These are phyloP conservation scores for Trametes polyzona DNA, from an alignment of 1,284 basidiomycete species.

Conservation along the genomic window DNA sequence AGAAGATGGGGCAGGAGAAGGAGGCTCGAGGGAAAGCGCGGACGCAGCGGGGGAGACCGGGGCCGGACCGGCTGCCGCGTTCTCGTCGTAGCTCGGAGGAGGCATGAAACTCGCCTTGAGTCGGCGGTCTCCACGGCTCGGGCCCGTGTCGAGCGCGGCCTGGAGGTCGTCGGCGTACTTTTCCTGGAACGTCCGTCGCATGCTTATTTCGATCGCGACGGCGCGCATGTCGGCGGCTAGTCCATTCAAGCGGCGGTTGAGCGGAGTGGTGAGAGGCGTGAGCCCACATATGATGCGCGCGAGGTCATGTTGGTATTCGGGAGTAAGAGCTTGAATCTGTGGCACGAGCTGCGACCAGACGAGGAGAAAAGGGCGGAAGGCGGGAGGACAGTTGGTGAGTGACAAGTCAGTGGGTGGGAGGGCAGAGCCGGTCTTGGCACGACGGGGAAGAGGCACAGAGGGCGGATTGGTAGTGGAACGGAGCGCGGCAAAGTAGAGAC, in stretches of 20 bases:
- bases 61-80: background rate
- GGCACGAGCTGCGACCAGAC: constrained; percentile 75
- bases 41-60: constrained; percentile 26
- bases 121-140: constrained; percentile 29
- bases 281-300: constrained; percentile 77
- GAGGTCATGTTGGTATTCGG: constrained; percentile 77
- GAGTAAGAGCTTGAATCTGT: constrained; percentile 60
- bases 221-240: constrained; percentile 77
- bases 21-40: constrained; percentile 21
- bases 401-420: constrained; percentile 51
- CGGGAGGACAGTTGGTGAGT: constrained; percentile 55
- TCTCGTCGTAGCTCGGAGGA: constrained; percentile 65
- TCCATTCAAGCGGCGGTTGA: constrained; percentile 49
- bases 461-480: constrained; percentile 65
- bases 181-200: constrained; percentile 80
- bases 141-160: constrained; percentile 70
- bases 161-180: constrained; percentile 74
- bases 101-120: constrained; percentile 70
- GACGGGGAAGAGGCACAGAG: constrained; percentile 59
- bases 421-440: constrained; percentile 32
- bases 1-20: constrained; percentile 7
- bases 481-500: constrained; percentile 71
- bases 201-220: constrained; percentile 80
- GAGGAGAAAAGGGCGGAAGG: constrained; percentile 67
- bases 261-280: constrained; percentile 45